Evolutionary conservation across 495 filamentous ascomycete genomes (phyloP).

Genomic region (Neurospora pannonica): DNA sequence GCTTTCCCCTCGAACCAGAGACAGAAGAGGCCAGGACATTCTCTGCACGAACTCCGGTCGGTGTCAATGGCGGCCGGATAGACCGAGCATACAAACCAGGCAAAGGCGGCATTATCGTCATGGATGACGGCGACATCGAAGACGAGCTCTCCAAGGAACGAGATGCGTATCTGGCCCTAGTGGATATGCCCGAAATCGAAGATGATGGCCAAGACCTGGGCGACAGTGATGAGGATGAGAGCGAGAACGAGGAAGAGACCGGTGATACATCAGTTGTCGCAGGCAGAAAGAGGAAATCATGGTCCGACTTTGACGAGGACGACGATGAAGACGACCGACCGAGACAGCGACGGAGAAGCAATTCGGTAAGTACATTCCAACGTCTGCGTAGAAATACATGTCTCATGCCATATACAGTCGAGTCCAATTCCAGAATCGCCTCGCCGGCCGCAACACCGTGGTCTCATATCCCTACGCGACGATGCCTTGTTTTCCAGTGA

Average conservation of each 20-base stretch:
- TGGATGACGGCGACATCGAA: slow-evolving; percentile 94
- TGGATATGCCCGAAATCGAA: slow-evolving; percentile 84
- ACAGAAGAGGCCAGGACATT: slow-evolving; percentile 36
- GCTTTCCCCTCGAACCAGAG: slow-evolving; percentile 42
- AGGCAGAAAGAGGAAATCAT: slow-evolving; percentile 73
- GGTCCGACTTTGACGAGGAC: slow-evolving; percentile 62
- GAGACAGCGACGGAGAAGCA: slow-evolving; percentile 70
- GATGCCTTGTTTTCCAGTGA: slow-evolving; percentile 31
- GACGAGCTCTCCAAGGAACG: slow-evolving; percentile 67
- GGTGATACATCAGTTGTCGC: slow-evolving; percentile 16
- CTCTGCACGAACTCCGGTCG: slow-evolving; percentile 38
- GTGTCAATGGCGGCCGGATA: slow-evolving; percentile 57
- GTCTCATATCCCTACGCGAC: slow-evolving; percentile 39
- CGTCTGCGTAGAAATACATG: slow-evolving; percentile 13
- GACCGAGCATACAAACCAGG: slow-evolving; percentile 61
- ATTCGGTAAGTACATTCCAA: slow-evolving; percentile 54
- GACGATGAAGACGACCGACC: slow-evolving; percentile 66
- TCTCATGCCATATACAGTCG: slow-evolving; percentile 38
- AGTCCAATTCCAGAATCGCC: slow-evolving; percentile 42
- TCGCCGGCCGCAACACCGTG: slow-evolving; percentile 38
- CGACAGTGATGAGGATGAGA: slow-evolving; percentile 34
- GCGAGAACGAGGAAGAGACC: slow-evolving; percentile 18
- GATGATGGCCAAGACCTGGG: slow-evolving; percentile 54
- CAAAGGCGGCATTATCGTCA: slow-evolving; percentile 78
- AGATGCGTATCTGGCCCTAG: slow-evolving; percentile 70